These are phyloP conservation scores for Ganoderma lucidum DNA, from an alignment of 1,284 basidiomycete genomes.

Conservation along the genomic window DNA sequence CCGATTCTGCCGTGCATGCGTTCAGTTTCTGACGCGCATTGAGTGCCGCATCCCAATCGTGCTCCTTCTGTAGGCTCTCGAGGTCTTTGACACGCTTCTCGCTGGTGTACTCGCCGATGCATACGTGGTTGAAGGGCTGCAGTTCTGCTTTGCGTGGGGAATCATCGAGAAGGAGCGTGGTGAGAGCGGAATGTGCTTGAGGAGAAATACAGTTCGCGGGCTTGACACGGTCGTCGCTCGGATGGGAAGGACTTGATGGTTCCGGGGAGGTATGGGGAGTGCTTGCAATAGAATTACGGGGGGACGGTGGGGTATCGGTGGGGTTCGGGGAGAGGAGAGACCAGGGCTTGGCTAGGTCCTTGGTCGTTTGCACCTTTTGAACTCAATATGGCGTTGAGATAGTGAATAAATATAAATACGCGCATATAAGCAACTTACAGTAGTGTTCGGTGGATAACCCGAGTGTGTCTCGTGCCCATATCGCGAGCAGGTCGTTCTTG, in stretches of 20 bases:
- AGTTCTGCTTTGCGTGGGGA: conserved; percentile 78
- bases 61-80: conserved; percentile 35
- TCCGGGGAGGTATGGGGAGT: conserved; percentile 27
- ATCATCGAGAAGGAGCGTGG: conserved; percentile 86
- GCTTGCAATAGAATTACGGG: conserved; percentile 32
- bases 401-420: neutral
- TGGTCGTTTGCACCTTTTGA: conserved; percentile 74
- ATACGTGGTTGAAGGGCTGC: conserved; percentile 85
- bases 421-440: conserved; percentile 52
- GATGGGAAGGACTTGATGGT: conserved; percentile 20
- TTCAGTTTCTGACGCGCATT: conserved; percentile 26
- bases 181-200: conserved; percentile 61
- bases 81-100: conserved; percentile 56
- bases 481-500: conserved; percentile 57
- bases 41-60: conserved; percentile 31
- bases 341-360: conserved; percentile 84
- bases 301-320: conserved; percentile 24
- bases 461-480: conserved; percentile 85
- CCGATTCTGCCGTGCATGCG: conserved; percentile 9
- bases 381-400: conserved; percentile 45
- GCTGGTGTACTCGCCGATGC: conserved; percentile 71
- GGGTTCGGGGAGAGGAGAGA: conserved; percentile 45
- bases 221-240: conserved; percentile 15
- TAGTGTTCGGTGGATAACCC: conserved; percentile 67
- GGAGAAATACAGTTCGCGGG: conserved; percentile 6